A percentile compares a stretch with the other conserved stretches of the same genome.
These are phyloP conservation scores for Rachicladosporium sp. DNA, from an alignment of 2,329 filamentous ascomycete species.

Conservation along the genomic window DNA sequence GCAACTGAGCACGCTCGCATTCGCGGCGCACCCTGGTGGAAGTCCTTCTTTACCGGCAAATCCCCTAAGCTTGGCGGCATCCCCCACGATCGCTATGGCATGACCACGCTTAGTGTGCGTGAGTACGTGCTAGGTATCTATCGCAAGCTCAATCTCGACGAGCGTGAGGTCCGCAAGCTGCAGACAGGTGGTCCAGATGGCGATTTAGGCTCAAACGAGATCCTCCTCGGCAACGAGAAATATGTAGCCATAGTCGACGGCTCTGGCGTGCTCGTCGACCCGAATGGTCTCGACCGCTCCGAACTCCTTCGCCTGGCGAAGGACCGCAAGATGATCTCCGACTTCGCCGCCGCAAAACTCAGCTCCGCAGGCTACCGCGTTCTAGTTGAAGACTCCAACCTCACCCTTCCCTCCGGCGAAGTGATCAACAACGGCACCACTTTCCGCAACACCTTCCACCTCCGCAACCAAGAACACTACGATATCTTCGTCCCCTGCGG, in stretches of 20 bases:
- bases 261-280: slow-evolving; percentile 85
- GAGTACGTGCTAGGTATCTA: slow-evolving; percentile 96
- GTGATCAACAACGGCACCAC: slow-evolving; percentile 78
- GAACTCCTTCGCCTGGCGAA: slow-evolving; percentile 79
- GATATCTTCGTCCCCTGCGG: slow-evolving; percentile 94
- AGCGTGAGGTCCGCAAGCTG: slow-evolving; percentile 75
- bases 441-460: slow-evolving; percentile 96
- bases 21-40: slow-evolving; percentile 94
- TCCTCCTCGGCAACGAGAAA: slow-evolving; percentile 88
- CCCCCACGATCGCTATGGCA: slow-evolving; percentile 89
- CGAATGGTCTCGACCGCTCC: slow-evolving; percentile 70
- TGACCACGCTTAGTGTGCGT: slow-evolving; percentile 93
- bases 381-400: slow-evolving; percentile 77
- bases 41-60: slow-evolving; percentile 99
- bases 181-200: slow-evolving; percentile 96
- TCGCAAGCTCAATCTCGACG: slow-evolving; percentile 84
- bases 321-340: slow-evolving; percentile 74
- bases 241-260: slow-evolving; percentile 95
- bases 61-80: slow-evolving; percentile 92
- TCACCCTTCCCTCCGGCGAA: slow-evolving; percentile 80
- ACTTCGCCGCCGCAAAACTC: slow-evolving; percentile 76
- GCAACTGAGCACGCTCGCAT: slow-evolving; percentile 86
- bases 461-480: slow-evolving; percentile 55
- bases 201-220: slow-evolving; percentile 95
- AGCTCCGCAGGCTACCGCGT: slow-evolving; percentile 83